Evolutionary conservation across 495 filamentous ascomycete species (phyloP).

Genomic region (Collariella sp.): DNA sequence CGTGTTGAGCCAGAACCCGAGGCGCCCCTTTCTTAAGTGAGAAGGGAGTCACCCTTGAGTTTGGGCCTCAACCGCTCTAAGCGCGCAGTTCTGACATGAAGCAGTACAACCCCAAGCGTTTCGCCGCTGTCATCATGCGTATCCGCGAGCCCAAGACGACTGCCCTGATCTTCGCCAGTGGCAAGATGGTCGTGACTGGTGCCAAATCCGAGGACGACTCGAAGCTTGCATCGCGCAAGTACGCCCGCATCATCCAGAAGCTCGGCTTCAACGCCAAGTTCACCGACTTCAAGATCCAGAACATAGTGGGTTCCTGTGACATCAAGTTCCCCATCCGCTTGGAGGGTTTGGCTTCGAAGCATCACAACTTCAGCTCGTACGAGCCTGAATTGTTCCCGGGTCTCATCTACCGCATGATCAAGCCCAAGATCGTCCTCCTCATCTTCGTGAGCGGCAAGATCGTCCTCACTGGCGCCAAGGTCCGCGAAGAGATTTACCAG

Average conservation of each 20-base stretch:
- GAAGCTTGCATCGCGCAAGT: conserved; percentile 93
- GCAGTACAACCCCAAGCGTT: conserved; percentile 63
- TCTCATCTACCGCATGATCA: conserved; percentile 99
- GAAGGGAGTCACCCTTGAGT: conserved; percentile 19
- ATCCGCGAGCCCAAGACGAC: conserved; percentile 99
- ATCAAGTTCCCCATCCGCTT: conserved; percentile 99
- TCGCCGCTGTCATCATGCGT: conserved; percentile 99
- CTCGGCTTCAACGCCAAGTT: conserved; percentile 99
- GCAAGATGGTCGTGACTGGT: conserved; percentile 99
- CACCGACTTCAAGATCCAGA: conserved; percentile 99
- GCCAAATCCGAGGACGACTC: conserved; percentile 98
- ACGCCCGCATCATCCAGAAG: conserved; percentile 98
- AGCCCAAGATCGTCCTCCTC: conserved; percentile 97
- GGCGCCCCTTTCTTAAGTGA: conserved; percentile 14
- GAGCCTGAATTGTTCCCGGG: conserved; percentile 98
- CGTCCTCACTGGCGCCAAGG: conserved; percentile 94
- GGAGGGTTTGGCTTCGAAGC: conserved; percentile 86
- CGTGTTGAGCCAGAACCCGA: conserved; percentile 13
- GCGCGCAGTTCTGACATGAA: conserved; percentile 32
- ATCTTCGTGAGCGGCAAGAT: conserved; percentile 99
- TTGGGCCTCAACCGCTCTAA: conserved; percentile 32
- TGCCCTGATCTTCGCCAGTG: conserved; percentile 92
- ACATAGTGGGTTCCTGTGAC: conserved; percentile 97
- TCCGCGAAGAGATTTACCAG: conserved; percentile 97
- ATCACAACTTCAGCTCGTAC: conserved; percentile 99